phyloP scores from a whole-genome alignment of 129 eudicot species.

The Flaveria linearis region DNA sequence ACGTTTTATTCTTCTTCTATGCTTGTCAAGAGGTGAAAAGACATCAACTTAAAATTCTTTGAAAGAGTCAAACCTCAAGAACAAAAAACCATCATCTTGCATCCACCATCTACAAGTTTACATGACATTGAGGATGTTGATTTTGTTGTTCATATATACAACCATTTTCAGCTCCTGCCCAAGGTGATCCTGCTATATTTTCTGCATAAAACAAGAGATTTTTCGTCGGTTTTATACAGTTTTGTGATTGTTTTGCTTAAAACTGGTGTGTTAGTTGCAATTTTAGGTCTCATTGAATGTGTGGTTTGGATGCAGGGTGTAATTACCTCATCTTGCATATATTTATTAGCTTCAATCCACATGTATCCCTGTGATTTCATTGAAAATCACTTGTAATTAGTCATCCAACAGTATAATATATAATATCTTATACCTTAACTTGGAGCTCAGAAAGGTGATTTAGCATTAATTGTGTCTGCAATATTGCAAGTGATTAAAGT shows the following conservation, averaged over 20 bases:
- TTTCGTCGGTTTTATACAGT: not conserved
- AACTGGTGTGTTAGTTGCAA: not conserved
- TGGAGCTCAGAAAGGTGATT: slow-evolving; percentile 86
- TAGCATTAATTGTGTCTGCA: slow-evolving; percentile 83
- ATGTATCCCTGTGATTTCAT: slow-evolving; percentile 53
- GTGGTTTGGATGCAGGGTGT: not conserved
- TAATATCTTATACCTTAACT: slow-evolving; percentile 49
- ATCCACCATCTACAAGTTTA: no score
- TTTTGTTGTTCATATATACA: slow-evolving; percentile 49
- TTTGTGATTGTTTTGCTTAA: not conserved
- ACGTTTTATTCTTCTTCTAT: slow-evolving; percentile 29
- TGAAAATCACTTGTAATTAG: slow-evolving; percentile 9
- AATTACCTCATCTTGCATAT: slow-evolving; percentile 60
- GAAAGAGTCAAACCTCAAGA: not conserved
- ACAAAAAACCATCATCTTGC: not conserved
- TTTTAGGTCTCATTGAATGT: not conserved
- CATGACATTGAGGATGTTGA: slow-evolving; percentile 68
- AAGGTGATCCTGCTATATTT: slow-evolving; percentile 56
- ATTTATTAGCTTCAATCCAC: slow-evolving; percentile 74
- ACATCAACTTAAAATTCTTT: slow-evolving; percentile 5
- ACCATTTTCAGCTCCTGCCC: slow-evolving; percentile 62
- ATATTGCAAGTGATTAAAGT: no score
- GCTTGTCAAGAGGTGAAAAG: slow-evolving; percentile 23
- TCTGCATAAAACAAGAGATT: slow-evolving; percentile 37
- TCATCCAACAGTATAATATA: not conserved